phyloP scores from a whole-genome alignment of 495 filamentous ascomycete species.

The Pyrenula aspistea region DNA sequence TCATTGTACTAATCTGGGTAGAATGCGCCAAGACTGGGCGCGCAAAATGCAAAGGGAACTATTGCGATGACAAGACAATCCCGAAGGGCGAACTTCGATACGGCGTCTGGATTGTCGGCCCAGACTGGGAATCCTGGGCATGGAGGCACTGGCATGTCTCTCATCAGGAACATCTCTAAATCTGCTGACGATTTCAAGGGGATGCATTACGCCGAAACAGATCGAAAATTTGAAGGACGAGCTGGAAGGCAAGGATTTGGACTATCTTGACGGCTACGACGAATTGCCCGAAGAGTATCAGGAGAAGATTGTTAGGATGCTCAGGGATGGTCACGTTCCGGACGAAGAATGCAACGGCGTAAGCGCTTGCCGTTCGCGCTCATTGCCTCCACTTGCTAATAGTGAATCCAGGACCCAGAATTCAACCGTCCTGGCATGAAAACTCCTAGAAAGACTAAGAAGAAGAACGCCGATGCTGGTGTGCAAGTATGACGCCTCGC shows the following conservation, averaged over 20 bases:
- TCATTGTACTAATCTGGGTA: background rate
- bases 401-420: background rate
- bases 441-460: background rate
- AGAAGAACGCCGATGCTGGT: background rate
- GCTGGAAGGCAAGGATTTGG: background rate
- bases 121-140: background rate
- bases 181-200: background rate
- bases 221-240: background rate
- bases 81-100: background rate
- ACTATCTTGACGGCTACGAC: background rate
- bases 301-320: background rate
- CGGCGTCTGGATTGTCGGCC: background rate
- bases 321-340: background rate
- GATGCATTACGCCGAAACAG: background rate
- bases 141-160: background rate
- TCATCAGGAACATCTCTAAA: background rate
- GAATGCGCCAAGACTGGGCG: background rate
- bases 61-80: background rate
- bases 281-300: background rate
- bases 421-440: background rate
- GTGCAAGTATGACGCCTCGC: too few relatives aligned
- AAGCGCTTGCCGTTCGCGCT: background rate
- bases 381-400: background rate
- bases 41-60: background rate
- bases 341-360: constrained; percentile 1